Conservation (phyloP, 192 early-diverging fungal species). For the Ramicandelaber brevisporus region DNA sequence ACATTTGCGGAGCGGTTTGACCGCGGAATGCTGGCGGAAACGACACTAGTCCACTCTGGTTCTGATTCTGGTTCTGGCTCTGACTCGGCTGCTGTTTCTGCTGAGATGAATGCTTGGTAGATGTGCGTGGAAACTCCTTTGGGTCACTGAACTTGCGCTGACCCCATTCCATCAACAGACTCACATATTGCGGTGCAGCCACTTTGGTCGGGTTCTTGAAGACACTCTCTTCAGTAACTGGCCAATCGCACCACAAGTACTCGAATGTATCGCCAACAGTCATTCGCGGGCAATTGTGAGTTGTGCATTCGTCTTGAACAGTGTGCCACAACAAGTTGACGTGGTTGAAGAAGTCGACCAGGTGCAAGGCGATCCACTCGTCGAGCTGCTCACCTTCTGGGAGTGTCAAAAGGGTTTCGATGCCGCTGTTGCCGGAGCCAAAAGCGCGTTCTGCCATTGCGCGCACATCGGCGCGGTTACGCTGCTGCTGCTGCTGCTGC, state of each 20-base stretch:
- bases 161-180: constrained; percentile 64
- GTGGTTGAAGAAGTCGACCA: constrained; percentile 92
- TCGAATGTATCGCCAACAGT: constrained; percentile 62
- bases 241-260: constrained; percentile 73
- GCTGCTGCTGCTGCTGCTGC: too few relatives aligned
- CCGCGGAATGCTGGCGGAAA: constrained; percentile 51
- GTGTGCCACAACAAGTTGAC: constrained; percentile 83
- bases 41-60: too few relatives aligned
- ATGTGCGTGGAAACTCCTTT: constrained; percentile 71
- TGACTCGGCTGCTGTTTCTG: not conserved
- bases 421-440: constrained; percentile 54
- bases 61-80: constrained; percentile 1
- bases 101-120: too few relatives aligned
- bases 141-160: constrained; percentile 69
- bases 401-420: constrained; percentile 46
- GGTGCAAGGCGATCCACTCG: constrained; percentile 87
- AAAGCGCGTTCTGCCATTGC: too few relatives aligned
- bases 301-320: constrained; percentile 68
- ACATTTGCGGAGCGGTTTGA: constrained; percentile 38
- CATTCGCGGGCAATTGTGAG: constrained; percentile 72
- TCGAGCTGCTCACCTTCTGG: constrained; percentile 72
- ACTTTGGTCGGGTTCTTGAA: constrained; percentile 72
- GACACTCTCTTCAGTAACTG: too few relatives aligned
- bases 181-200: constrained; percentile 74
- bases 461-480: too few relatives aligned